phyloP scores from a whole-genome alignment of 2,329 filamentous ascomycete species.

The Ascochyta lentis region DNA sequence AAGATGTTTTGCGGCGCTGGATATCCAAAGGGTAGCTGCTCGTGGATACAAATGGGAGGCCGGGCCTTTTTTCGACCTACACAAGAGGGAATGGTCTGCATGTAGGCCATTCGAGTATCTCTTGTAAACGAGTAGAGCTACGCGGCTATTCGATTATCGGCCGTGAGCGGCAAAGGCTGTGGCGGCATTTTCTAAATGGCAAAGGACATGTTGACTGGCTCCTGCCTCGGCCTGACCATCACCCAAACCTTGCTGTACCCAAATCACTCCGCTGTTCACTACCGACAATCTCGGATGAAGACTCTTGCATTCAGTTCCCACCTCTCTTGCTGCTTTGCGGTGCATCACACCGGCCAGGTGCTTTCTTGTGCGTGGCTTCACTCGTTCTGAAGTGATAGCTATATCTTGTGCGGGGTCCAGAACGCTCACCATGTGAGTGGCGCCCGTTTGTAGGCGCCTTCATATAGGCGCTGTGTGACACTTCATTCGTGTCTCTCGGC shows the following conservation, averaged over 20 bases:
- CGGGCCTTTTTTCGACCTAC: too few relatives aligned
- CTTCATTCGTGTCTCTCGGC: neutral
- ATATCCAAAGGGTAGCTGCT: neutral
- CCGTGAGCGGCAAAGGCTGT: neutral
- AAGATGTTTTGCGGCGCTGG: neutral
- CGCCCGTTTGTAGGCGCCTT: slow-evolving; percentile 9
- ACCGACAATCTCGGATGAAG: neutral
- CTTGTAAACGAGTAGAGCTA: neutral
- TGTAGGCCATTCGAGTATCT: neutral
- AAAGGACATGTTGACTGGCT: too few relatives aligned
- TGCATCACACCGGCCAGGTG: neutral
- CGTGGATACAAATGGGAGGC: neutral
- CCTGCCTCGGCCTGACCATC: too few relatives aligned
- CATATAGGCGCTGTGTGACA: slow-evolving; percentile 9
- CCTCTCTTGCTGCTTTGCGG: neutral
- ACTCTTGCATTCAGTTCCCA: neutral
- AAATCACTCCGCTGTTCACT: neutral
- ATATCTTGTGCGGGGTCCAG: neutral
- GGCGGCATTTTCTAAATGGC: neutral
- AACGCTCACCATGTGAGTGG: neutral
- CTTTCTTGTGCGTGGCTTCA: neutral
- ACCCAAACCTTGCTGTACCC: too few relatives aligned
- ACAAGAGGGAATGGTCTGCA: neutral
- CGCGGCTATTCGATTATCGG: neutral
- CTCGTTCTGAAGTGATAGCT: neutral